A percentile compares a stretch with the other conserved stretches of the same genome.
These are phyloP conservation scores for Camellia sinensis DNA, from an alignment of 148 eudicot species.

Conservation along the genomic window DNA sequence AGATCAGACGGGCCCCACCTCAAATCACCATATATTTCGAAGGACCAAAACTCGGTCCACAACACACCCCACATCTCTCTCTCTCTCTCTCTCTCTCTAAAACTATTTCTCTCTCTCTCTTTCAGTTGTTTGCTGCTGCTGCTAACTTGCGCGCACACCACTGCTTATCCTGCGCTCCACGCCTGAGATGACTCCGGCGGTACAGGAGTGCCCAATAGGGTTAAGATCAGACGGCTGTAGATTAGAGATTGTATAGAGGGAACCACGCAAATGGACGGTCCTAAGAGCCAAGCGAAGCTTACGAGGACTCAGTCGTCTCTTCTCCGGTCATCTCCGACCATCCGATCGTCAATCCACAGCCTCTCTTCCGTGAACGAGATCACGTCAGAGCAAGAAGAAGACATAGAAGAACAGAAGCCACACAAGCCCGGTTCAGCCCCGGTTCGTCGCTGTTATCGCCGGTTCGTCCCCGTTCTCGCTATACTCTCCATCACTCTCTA, in stretches of 20 bases:
- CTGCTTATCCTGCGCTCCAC: slow-evolving; percentile 25
- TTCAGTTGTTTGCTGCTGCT: background rate
- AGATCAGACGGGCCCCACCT: slow-evolving; percentile 14
- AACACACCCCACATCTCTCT: background rate
- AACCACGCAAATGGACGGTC: slow-evolving; percentile 46
- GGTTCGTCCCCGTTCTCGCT: slow-evolving; percentile 23
- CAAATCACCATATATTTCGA: slow-evolving; percentile 15
- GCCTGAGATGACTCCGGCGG: slow-evolving; percentile 33
- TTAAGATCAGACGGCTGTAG: slow-evolving; percentile 6
- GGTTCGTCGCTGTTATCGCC: slow-evolving; percentile 19
- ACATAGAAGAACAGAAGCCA: slow-evolving; percentile 42
- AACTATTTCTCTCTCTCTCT: background rate
- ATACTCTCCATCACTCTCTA: slow-evolving; percentile 25
- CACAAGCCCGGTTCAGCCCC: slow-evolving; percentile 21
- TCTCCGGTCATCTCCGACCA: slow-evolving; percentile 73
- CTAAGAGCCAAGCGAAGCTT: slow-evolving; percentile 48
- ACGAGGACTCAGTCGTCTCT: slow-evolving; percentile 70
- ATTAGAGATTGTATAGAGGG: background rate
- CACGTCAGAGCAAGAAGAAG: slow-evolving; percentile 24
- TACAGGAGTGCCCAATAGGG: slow-evolving; percentile 24
- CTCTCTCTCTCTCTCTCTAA: background rate
- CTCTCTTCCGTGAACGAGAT: slow-evolving; percentile 39
- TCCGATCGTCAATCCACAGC: slow-evolving; percentile 74
- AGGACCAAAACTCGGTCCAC: no score
- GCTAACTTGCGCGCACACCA: slow-evolving; percentile 21